Percentiles rank a stretch among this genome's conserved stretches.
These are phyloP conservation scores for Amphicarpaea edgeworthii DNA, from an alignment of 306 rosid species.

Conservation along the genomic window DNA sequence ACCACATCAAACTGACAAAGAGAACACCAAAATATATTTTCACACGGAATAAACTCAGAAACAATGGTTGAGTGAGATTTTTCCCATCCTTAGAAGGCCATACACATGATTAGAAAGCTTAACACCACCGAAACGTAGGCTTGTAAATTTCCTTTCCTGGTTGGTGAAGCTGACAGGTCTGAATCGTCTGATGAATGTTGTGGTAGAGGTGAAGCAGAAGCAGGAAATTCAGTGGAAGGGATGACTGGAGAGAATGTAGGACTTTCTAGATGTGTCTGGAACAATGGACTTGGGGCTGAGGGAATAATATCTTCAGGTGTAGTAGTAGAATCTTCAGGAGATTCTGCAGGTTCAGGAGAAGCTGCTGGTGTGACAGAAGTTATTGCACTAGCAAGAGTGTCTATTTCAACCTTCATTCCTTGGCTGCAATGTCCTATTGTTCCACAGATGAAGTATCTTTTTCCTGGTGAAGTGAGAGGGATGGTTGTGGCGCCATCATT, in stretches of 20 bases:
- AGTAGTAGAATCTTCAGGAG: conserved; percentile 47
- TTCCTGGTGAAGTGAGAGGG: conserved; percentile 72
- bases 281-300: conserved; percentile 43
- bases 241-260: conserved; percentile 51
- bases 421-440: conserved; percentile 67
- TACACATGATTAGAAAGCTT: conserved; percentile 49
- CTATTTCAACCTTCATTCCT: conserved; percentile 83
- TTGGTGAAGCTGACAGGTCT: conserved; percentile 56
- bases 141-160: conserved; percentile 43
- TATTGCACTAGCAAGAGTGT: conserved; percentile 64
- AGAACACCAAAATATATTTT: conserved; percentile 38
- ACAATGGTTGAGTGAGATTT: conserved; percentile 4
- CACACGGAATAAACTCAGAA: conserved; percentile 39
- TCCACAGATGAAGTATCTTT: conserved; percentile 89
- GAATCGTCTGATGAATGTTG: conserved; percentile 51
- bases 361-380: conserved; percentile 53
- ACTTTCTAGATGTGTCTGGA: conserved; percentile 36
- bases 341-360: conserved; percentile 50
- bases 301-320: conserved; percentile 41
- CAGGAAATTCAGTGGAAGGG: conserved; percentile 61
- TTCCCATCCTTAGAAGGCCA: conserved; percentile 49
- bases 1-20: conserved; percentile 44
- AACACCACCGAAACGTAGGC: conserved; percentile 47
- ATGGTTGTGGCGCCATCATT: conserved; percentile 68
- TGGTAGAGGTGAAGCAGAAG: conserved; percentile 46